A percentile compares a stretch with the other conserved stretches of the same genome.
Conservation (phyloP, 2,329 filamentous ascomycete species). For the Epichloe festucae region DNA sequence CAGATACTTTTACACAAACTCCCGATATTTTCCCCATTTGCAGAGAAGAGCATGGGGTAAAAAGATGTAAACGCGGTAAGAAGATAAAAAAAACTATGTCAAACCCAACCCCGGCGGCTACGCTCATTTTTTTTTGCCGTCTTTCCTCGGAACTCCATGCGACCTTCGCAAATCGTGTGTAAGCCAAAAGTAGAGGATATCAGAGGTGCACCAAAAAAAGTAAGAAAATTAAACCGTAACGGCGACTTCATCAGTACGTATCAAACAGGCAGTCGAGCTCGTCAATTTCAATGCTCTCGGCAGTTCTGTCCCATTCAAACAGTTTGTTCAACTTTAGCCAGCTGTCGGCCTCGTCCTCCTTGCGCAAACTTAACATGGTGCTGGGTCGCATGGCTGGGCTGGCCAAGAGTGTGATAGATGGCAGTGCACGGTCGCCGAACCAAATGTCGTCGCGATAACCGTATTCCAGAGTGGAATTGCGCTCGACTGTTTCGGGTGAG, state of each 20-base stretch:
- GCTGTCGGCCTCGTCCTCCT: conserved; percentile 25
- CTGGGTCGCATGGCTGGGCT: conserved; percentile 39
- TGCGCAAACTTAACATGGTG: conserved; percentile 17
- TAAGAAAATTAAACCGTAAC: conserved; percentile 1
- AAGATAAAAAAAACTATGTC: neutral
- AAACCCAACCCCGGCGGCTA: neutral
- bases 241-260: conserved; percentile 40
- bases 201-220: neutral
- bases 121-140: neutral
- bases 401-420: conserved; percentile 32
- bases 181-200: conserved; percentile 1
- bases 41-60: neutral
- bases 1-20: neutral
- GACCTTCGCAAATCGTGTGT: conserved; percentile 9
- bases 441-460: conserved; percentile 35
- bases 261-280: conserved; percentile 84
- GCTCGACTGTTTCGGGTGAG: conserved; percentile 17
- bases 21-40: neutral
- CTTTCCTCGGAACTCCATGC: conserved; percentile 9
- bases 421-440: conserved; percentile 30
- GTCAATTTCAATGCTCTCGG: conserved; percentile 82
- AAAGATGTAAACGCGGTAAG: neutral
- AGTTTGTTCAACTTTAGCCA: conserved; percentile 28
- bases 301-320: conserved; percentile 54
- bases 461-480: conserved; percentile 19